phyloP scores from a whole-genome alignment of 2,329 filamentous ascomycete genomes.

The Diaporthe sp. region DNA sequence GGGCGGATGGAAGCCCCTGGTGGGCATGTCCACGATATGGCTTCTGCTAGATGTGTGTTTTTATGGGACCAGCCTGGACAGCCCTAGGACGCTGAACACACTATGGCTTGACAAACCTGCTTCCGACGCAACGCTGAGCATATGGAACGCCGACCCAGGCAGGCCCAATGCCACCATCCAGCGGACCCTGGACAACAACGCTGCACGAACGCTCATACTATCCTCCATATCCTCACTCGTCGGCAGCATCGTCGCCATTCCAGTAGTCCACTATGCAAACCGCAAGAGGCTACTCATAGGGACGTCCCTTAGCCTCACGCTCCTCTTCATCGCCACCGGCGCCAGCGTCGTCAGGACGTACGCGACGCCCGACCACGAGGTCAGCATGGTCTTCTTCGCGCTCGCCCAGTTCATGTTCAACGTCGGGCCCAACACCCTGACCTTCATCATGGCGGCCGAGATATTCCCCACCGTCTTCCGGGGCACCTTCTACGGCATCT shows the following conservation, averaged over 20 bases:
- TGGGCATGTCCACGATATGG: constrained; percentile 63
- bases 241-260: constrained; percentile 41
- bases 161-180: constrained; percentile 43
- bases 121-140: not conserved
- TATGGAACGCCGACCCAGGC: constrained; percentile 42
- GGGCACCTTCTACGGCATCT: constrained; percentile 50
- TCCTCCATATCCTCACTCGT: constrained; percentile 41
- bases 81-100: constrained; percentile 53
- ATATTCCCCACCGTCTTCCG: constrained; percentile 50
- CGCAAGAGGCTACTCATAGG: constrained; percentile 39
- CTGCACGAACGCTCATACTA: constrained; percentile 25
- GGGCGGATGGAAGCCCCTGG: constrained; percentile 49
- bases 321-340: constrained; percentile 43
- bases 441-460: constrained; percentile 50
- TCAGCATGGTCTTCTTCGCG: constrained; percentile 43
- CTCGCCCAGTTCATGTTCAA: constrained; percentile 48
- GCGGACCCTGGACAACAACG: constrained; percentile 34
- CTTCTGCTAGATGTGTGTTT: constrained; percentile 68
- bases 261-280: constrained; percentile 40
- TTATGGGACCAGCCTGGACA: constrained; percentile 65
- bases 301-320: constrained; percentile 33
- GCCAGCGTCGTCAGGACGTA: constrained; percentile 42
- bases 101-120: constrained; percentile 51
- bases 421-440: constrained; percentile 49
- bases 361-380: constrained; percentile 32